Evolutionary conservation across 1,139 yeast genomes (phyloP).

Genomic region (Yamadazyma conglobata): DNA sequence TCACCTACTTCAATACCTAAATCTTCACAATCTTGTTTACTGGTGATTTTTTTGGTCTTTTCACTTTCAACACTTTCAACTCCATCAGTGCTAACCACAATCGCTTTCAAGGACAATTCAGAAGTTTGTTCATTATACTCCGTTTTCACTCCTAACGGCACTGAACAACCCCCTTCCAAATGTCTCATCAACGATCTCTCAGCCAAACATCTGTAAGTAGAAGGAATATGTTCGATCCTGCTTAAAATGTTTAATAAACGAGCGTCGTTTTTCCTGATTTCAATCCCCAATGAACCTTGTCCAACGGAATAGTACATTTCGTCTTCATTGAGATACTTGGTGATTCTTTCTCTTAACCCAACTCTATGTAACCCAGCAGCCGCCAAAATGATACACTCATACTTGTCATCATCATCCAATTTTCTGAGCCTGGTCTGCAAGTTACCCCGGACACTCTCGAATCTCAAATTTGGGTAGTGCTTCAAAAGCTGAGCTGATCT

Average conservation of each 20-base stretch:
- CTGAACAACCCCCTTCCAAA: constrained; percentile 96
- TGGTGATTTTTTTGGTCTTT: constrained; percentile 28
- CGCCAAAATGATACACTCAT: constrained; percentile 78
- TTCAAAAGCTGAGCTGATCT: constrained; percentile 67
- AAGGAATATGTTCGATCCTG: constrained; percentile 61
- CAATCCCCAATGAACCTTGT: constrained; percentile 95
- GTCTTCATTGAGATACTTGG: constrained; percentile 65
- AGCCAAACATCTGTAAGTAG: constrained; percentile 80
- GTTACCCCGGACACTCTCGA: constrained; percentile 85
- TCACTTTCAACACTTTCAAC: constrained; percentile 57
- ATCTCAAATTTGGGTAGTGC: constrained; percentile 39
- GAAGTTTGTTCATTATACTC: constrained; percentile 44
- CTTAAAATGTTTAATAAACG: constrained; percentile 55
- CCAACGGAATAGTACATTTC: constrained; percentile 97
- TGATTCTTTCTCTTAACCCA: constrained; percentile 68
- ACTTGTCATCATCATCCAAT: constrained; percentile 67
- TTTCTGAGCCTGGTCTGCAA: constrained; percentile 77
- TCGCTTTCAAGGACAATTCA: constrained; percentile 54
- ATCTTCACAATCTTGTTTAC: constrained; percentile 60
- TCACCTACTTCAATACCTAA: constrained; percentile 74
- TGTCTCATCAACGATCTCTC: constrained; percentile 86
- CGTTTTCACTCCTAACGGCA: constrained; percentile 90
- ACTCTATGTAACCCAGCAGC: constrained; percentile 85
- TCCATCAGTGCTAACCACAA: constrained; percentile 88
- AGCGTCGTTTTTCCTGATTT: constrained; percentile 70